These are phyloP conservation scores for Circinella minor DNA, from an alignment of 371 early-diverging fungal genomes.

Conservation along the genomic window DNA sequence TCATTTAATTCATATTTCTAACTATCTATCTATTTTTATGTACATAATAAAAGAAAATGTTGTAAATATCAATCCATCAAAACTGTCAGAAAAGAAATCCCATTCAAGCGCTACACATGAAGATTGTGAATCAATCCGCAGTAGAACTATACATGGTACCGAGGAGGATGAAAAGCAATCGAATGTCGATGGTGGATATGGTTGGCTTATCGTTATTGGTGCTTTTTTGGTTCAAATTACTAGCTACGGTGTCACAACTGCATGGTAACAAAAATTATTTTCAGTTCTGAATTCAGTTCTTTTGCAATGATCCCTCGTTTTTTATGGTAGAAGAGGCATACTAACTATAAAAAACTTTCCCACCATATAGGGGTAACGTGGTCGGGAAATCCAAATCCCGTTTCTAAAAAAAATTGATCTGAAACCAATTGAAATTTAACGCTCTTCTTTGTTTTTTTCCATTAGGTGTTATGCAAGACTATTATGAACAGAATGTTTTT, in stretches of 20 bases:
- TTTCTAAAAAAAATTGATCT: neutral
- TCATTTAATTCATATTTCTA: too few species aligned
- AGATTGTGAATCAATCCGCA: neutral
- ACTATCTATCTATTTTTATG: neutral
- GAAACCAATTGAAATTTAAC: neutral
- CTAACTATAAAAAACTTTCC: constrained; percentile 6
- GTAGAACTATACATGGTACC: neutral
- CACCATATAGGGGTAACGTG: constrained; percentile 1
- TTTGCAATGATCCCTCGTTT: too few species aligned
- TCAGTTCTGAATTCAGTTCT: too few species aligned
- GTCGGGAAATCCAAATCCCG: neutral
- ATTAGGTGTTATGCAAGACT: constrained; percentile 41
- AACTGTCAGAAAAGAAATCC: constrained; percentile 4
- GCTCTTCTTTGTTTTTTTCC: neutral
- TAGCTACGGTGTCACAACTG: constrained; percentile 46
- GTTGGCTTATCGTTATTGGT: constrained; percentile 58
- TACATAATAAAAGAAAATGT: neutral
- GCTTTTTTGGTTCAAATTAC: constrained; percentile 59
- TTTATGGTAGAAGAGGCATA: neutral
- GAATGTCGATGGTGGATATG: constrained; percentile 50
- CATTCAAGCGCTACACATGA: neutral
- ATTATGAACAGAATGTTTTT: constrained; percentile 28
- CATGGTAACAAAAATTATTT: constrained; percentile 24
- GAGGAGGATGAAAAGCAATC: constrained; percentile 3
- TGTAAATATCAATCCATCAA: neutral